phyloP scores from a whole-genome alignment of 1,284 basidiomycete genomes.

The Puccinia horiana region DNA sequence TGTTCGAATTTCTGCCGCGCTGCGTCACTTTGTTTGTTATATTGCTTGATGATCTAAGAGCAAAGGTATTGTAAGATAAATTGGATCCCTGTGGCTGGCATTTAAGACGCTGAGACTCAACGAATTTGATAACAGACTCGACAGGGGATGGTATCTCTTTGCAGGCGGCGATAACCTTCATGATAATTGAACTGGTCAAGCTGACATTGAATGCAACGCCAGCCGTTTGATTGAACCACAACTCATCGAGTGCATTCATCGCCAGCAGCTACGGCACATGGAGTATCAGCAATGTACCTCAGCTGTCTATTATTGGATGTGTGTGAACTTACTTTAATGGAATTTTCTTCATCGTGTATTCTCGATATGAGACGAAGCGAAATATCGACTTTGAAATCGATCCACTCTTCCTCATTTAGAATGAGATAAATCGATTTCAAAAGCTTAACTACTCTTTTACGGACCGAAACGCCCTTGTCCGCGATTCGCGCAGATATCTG shows the following conservation, averaged over 20 bases:
- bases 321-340: constrained; percentile 67
- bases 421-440: constrained; percentile 74
- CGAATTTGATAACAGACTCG: constrained; percentile 47
- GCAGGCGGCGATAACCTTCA: constrained; percentile 30
- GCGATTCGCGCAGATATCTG: constrained; percentile 83
- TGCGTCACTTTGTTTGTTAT: constrained; percentile 12
- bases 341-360: constrained; percentile 87
- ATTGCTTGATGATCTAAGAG: constrained; percentile 33
- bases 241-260: constrained; percentile 78
- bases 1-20: constrained; percentile 34
- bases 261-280: constrained; percentile 70
- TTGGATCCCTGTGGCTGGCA: neutral
- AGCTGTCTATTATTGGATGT: neutral
- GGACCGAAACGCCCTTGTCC: constrained; percentile 85
- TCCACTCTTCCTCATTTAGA: constrained; percentile 64
- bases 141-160: constrained; percentile 42
- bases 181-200: constrained; percentile 29
- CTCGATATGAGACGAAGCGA: constrained; percentile 78
- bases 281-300: neutral
- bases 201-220: constrained; percentile 5
- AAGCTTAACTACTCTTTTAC: constrained; percentile 91
- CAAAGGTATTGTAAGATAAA: neutral
- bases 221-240: constrained; percentile 69
- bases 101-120: constrained; percentile 13
- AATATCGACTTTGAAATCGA: constrained; percentile 72